Base-by-base conservation (phyloP, 2,329 filamentous ascomycete species). In the Talaromyces sp. region DNA sequence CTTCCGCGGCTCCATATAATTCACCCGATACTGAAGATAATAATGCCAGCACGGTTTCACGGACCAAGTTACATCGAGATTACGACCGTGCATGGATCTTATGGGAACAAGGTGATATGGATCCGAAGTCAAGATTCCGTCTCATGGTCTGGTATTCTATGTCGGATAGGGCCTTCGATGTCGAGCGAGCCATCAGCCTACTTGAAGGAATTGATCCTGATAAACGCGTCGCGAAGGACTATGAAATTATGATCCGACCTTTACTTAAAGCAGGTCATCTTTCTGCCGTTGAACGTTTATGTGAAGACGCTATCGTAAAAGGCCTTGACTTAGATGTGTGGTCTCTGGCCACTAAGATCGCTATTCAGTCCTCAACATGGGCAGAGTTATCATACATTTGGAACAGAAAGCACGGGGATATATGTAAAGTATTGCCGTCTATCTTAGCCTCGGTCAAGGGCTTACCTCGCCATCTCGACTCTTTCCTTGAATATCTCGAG, bases 11-110 rank as follows among this genome's bases (percentile, higher is more conserved):
- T 37, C 22, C 31, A 24, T 14, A 31, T 39, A 14, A 49, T 56
- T 13, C 22, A 50, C 31, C 22, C 22, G 6, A n/a, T 35, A 19
- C n/a, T 9, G 37, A 56, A 59, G 41, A 45, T n/a, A 37, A 6
- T 22, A 33, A 41, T 62, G 27, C 54, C 16, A 62, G 27, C 33
- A 35, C 16, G 10, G 14, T 58, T 22, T 54, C 60, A 31, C 50
- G 39, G 10, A 54, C 61, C 24, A 62, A 67, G 19, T 14, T 52
- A 6, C 56, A 61, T 4, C 52, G 45, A 16, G 68, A 75, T 27
- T 75, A 73, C 60, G 78, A 81, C 62, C 74, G 76, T 69, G 78
- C 75, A 13, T 84, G 81, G 81, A 70, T 74, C 33, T 73, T 79
- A 54, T 83, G 78, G 69, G 63, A 70, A 31, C 68, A 69, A 19